Percentiles rank a stretch among this genome's conserved stretches.
These are phyloP conservation scores for Extremus antarcticus DNA, from an alignment of 495 filamentous ascomycete genomes.

Conservation along the genomic window DNA sequence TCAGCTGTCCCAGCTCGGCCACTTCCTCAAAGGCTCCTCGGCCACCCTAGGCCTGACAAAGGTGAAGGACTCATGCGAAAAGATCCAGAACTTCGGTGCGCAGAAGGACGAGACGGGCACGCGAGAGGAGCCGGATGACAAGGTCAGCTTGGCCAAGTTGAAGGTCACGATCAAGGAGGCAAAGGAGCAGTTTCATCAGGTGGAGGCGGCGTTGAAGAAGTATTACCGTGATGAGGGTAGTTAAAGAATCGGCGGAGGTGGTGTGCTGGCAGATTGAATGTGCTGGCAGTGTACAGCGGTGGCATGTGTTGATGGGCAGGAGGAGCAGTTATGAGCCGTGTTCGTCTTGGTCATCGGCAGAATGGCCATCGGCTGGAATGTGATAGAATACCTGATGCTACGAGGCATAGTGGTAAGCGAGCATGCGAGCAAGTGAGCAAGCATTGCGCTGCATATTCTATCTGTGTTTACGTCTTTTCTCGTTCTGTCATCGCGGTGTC, in stretches of 20 bases:
- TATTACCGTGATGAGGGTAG: slow-evolving; percentile 50
- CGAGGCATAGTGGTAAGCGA: too few relatives aligned
- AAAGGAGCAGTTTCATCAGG: slow-evolving; percentile 67
- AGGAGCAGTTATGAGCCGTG: background rate
- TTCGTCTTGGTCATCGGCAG: too few relatives aligned
- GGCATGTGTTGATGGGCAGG: background rate
- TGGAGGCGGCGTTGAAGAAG: slow-evolving; percentile 55
- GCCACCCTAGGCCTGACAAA: slow-evolving; percentile 88
- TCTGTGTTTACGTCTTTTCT: background rate
- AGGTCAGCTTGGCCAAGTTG: slow-evolving; percentile 56
- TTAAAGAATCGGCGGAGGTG: background rate
- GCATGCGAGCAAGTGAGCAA: background rate
- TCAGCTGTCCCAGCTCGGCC: slow-evolving; percentile 70
- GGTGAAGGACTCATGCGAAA: slow-evolving; percentile 86
- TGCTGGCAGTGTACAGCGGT: too few relatives aligned
- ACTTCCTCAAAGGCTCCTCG: slow-evolving; percentile 97
- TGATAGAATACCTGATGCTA: too few relatives aligned
- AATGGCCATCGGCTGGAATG: too few relatives aligned
- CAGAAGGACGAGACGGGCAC: slow-evolving; percentile 66
- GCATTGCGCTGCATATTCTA: background rate
- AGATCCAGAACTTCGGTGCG: slow-evolving; percentile 88
- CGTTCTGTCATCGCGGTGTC: background rate
- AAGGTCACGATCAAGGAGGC: slow-evolving; percentile 56
- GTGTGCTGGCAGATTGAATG: too few relatives aligned
- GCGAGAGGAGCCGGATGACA: slow-evolving; percentile 48